Conservation (phyloP, 139 green algal genomes). For the Edaphochlamys debaryana region DNA sequence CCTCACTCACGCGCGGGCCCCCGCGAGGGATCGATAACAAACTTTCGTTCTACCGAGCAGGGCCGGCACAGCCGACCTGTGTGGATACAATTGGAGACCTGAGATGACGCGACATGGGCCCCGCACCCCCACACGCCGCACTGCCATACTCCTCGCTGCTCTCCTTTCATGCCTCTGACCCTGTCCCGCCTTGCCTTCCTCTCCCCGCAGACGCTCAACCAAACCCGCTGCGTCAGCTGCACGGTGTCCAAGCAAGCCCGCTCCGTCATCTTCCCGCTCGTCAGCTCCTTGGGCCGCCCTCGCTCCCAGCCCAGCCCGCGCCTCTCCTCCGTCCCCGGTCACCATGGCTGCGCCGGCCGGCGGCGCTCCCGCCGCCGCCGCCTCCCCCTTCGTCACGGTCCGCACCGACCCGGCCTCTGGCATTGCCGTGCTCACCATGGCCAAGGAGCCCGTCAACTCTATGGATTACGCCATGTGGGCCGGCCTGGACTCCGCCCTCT, state of each 20-base stretch:
- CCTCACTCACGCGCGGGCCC: too few species aligned
- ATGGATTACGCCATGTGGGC: conserved; percentile 73
- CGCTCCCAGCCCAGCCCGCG: not conserved
- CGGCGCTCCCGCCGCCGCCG: not conserved
- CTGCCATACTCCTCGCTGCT: not conserved
- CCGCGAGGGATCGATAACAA: not conserved
- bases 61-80: conserved; percentile 31
- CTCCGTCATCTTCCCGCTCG: too few species aligned
- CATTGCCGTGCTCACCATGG: conserved; percentile 64
- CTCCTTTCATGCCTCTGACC: not conserved
- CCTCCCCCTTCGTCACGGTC: conserved; percentile 5
- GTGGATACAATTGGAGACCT: conserved; percentile 66
- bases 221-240: too few species aligned
- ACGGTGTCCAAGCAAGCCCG: too few species aligned
- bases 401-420: conserved; percentile 12
- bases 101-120: conserved; percentile 51
- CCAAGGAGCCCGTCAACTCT: conserved; percentile 77
- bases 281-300: too few species aligned
- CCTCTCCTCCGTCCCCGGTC: not conserved
- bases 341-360: too few species aligned
- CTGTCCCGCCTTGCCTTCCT: not conserved
- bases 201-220: not conserved
- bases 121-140: not conserved
- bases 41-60: conserved; percentile 71
- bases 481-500: conserved; percentile 60